These are phyloP conservation scores for Chamaecyparis obtusa DNA, from an alignment of 75 land plant genomes.

Conservation along the genomic window DNA sequence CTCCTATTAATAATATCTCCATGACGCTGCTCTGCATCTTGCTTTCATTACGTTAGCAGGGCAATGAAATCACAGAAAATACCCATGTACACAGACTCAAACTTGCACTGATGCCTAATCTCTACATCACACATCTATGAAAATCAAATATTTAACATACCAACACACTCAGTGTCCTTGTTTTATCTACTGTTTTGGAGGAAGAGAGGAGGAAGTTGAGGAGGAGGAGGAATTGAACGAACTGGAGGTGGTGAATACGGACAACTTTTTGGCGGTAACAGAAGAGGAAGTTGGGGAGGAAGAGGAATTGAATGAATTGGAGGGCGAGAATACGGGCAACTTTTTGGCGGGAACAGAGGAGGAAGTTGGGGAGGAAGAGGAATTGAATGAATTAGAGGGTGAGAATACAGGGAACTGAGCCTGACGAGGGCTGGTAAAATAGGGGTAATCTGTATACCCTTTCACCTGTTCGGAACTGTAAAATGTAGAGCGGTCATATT, in stretches of 20 bases:
- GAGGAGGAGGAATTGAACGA: background rate
- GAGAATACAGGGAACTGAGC: constrained; percentile 6
- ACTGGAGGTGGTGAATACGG: background rate
- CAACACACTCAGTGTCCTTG: too few species aligned
- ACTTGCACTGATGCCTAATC: too few species aligned
- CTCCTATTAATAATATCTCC: too few species aligned
- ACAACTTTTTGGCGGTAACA: background rate
- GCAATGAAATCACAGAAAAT: too few species aligned
- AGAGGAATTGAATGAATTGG: background rate
- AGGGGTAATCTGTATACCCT: constrained; percentile 80
- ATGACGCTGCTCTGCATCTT: too few species aligned
- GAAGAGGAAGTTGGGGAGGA: background rate
- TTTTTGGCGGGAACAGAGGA: background rate
- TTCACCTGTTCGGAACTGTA: constrained; percentile 70
- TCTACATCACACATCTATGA: too few species aligned
- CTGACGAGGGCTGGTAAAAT: constrained; percentile 11
- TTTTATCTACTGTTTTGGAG: background rate
- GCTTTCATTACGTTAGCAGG: too few species aligned
- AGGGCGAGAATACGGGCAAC: too few species aligned
- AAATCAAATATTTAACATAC: too few species aligned
- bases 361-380: background rate
- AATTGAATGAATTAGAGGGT: constrained; percentile 6
- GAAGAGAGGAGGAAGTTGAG: background rate
- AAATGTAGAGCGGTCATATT: constrained; percentile 59
- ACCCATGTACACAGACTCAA: too few species aligned